phyloP scores from a whole-genome alignment of 1,284 basidiomycete species.

The Cryptococcus amylolentus region DNA sequence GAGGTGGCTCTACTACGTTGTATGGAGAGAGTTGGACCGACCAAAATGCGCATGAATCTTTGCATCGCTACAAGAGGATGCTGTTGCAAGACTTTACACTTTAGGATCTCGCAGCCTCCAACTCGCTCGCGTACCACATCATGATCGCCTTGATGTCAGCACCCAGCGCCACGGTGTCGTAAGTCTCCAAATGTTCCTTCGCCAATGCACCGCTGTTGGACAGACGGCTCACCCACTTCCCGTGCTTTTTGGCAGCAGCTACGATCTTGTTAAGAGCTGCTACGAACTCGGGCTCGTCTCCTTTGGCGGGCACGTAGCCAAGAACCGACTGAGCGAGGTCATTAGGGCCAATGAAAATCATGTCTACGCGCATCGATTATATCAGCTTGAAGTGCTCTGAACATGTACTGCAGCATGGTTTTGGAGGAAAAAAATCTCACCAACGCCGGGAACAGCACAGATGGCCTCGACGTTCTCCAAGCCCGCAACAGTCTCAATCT shows the following conservation, averaged over 20 bases:
- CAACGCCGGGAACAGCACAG: constrained; percentile 27
- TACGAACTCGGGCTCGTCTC: constrained; percentile 26
- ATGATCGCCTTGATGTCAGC: constrained; percentile 12
- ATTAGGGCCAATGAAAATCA: constrained; percentile 33
- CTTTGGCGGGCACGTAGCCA: constrained; percentile 24
- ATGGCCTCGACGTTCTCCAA: constrained; percentile 35
- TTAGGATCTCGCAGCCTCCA: constrained; percentile 2
- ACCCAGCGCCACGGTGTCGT: constrained; percentile 1
- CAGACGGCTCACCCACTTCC: constrained; percentile 14
- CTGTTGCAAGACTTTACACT: neutral
- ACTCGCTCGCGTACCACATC: constrained; percentile 9
- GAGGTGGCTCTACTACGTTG: too few species aligned
- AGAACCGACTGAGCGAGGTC: constrained; percentile 28
- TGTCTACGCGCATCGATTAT: neutral
- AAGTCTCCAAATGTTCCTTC: neutral
- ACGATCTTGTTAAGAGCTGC: constrained; percentile 22
- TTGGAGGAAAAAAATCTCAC: constrained; percentile 1
- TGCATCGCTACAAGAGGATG: too few species aligned
- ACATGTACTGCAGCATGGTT: too few species aligned
- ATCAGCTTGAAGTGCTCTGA: neutral
- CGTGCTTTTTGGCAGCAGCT: constrained; percentile 15
- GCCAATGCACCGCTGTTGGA: neutral
- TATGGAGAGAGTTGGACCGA: too few species aligned
- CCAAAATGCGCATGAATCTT: too few species aligned
- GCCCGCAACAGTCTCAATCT: constrained; percentile 33